Evolutionary conservation across 306 rosid genomes (phyloP).

Genomic region (Elaeagnus macrophylla): DNA sequence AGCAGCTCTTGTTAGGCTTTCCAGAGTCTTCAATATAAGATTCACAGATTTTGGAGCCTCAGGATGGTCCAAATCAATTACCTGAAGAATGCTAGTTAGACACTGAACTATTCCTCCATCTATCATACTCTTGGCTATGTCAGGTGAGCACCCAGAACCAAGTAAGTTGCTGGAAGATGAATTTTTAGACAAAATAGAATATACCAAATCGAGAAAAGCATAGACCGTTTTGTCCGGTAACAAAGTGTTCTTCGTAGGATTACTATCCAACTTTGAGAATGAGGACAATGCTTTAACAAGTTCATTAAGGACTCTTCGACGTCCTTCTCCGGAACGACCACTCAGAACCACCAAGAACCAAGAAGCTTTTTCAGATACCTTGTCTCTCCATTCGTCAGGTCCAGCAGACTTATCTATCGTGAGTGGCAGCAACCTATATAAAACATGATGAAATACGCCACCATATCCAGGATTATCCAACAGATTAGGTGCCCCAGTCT

Average conservation of each 20-base stretch:
- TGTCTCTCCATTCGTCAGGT: slow-evolving; percentile 94
- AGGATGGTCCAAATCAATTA: slow-evolving; percentile 96
- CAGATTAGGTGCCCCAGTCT: slow-evolving; percentile 67
- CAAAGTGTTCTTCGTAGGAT: slow-evolving; percentile 45
- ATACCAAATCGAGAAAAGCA: slow-evolving; percentile 71
- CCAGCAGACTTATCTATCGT: slow-evolving; percentile 86
- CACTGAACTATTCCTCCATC: slow-evolving; percentile 90
- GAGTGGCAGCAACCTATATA: slow-evolving; percentile 66
- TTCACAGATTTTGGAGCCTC: slow-evolving; percentile 88
- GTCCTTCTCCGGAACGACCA: slow-evolving; percentile 96
- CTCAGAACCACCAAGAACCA: slow-evolving; percentile 84
- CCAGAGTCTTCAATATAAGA: slow-evolving; percentile 79
- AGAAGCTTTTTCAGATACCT: slow-evolving; percentile 90
- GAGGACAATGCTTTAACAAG: slow-evolving; percentile 66
- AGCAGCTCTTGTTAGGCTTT: slow-evolving; percentile 91
- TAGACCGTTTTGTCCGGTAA: slow-evolving; percentile 82
- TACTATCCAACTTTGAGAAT: slow-evolving; percentile 54
- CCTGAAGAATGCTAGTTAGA: slow-evolving; percentile 71
- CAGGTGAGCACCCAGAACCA: slow-evolving; percentile 92
- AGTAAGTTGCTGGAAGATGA: slow-evolving; percentile 83
- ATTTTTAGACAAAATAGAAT: slow-evolving; percentile 84
- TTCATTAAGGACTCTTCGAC: slow-evolving; percentile 77
- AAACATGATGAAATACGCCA: slow-evolving; percentile 72
- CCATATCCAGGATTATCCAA: slow-evolving; percentile 46
- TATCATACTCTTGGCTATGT: slow-evolving; percentile 94